Evolutionary conservation across 78 protist genomes (phyloP).

Genomic region (Guillardia theta): DNA sequence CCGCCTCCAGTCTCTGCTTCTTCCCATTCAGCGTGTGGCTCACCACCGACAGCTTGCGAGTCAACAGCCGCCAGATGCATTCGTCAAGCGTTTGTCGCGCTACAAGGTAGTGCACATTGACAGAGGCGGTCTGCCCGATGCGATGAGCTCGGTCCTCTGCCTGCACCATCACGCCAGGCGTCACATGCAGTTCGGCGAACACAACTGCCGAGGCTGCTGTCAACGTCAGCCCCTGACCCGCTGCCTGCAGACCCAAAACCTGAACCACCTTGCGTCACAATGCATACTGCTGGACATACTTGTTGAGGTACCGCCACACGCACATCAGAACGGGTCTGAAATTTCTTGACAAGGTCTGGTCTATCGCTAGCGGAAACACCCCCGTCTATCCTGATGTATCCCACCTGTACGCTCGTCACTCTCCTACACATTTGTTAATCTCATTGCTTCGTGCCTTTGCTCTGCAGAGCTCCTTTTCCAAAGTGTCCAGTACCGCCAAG

Average conservation of each 20-base stretch:
- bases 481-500: neutral
- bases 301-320: no score
- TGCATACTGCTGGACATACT: neutral
- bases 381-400: slow-evolving; percentile 50
- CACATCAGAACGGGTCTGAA: neutral
- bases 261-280: neutral
- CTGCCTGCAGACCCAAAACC: neutral
- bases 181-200: neutral
- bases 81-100: slow-evolving; percentile 39
- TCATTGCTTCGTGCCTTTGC: neutral
- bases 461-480: neutral
- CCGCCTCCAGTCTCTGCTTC: neutral
- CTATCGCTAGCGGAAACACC: neutral
- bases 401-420: neutral
- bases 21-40: neutral
- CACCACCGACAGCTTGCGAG: neutral
- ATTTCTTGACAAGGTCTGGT: neutral
- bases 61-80: neutral
- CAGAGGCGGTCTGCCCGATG: slow-evolving; percentile 39
- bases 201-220: neutral
- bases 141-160: slow-evolving; percentile 57
- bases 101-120: neutral
- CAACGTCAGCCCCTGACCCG: neutral
- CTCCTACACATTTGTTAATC: neutral
- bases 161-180: neutral